phyloP scores from a whole-genome alignment of 2,329 filamentous ascomycete species.

The Aureobasidium mangrovei region DNA sequence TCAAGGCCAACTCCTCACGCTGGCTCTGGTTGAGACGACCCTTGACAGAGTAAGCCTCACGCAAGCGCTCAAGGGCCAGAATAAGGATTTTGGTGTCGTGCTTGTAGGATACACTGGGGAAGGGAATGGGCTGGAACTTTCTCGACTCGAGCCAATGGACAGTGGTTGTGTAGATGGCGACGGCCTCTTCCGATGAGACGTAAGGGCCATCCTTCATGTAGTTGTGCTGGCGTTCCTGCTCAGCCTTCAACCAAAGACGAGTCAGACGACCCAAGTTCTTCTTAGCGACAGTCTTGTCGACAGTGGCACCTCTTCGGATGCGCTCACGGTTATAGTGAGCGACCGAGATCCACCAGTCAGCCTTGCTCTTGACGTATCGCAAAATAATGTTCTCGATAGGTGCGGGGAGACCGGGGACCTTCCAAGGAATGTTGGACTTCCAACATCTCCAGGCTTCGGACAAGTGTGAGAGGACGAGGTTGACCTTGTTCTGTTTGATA shows the following conservation, averaged over 20 bases:
- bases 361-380: conserved; percentile 97
- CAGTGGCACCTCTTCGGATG: conserved; percentile 89
- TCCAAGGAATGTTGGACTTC: conserved; percentile 99
- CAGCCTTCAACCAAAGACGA: conserved; percentile 91
- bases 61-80: conserved; percentile 79
- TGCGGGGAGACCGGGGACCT: conserved; percentile 90
- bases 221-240: conserved; percentile 97
- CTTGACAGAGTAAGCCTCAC: conserved; percentile 96
- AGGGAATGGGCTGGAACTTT: conserved; percentile 97
- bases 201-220: conserved; percentile 99
- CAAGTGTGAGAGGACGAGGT: conserved; percentile 91
- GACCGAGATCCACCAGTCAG: conserved; percentile 99
- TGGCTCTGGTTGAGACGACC: conserved; percentile 94
- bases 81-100: conserved; percentile 99
- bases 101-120: conserved; percentile 98
- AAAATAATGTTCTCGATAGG: conserved; percentile 98
- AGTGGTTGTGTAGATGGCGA: conserved; percentile 97
- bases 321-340: conserved; percentile 98
- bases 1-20: conserved; percentile 89
- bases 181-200: conserved; percentile 94
- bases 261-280: conserved; percentile 96
- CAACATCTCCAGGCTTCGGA: conserved; percentile 99
- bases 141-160: conserved; percentile 98
- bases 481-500: conserved; percentile 99
- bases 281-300: conserved; percentile 98